These are phyloP conservation scores for Orbilia javanica DNA, from an alignment of 2,329 filamentous ascomycete species.

Conservation along the genomic window DNA sequence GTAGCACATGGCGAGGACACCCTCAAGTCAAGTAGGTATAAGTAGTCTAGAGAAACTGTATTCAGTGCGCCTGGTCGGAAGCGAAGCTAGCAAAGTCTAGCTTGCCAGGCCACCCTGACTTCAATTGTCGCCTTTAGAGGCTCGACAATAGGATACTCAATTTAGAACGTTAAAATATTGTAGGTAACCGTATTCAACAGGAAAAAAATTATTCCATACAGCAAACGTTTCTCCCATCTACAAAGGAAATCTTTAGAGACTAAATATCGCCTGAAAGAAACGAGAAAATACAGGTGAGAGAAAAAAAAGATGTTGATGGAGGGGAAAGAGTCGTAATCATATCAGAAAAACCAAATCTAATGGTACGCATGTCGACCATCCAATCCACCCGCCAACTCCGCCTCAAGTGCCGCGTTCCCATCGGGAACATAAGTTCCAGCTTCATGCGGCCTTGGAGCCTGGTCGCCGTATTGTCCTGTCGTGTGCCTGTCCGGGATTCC, in stretches of 20 bases:
- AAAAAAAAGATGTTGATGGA: background rate
- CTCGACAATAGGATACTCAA: background rate
- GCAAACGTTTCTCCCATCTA: conserved; percentile 7
- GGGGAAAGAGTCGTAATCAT: background rate
- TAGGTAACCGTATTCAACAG: background rate
- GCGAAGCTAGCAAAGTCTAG: background rate
- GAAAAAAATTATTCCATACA: background rate
- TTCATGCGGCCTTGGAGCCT: conserved; percentile 63
- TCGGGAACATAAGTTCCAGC: conserved; percentile 62
- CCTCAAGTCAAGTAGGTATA: background rate
- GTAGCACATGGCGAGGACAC: background rate
- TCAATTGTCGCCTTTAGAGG: background rate
- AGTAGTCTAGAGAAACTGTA: background rate
- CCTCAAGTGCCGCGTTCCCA: conserved; percentile 68
- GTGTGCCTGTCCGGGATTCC: conserved; percentile 73
- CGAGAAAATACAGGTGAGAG: background rate
- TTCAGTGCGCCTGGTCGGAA: background rate
- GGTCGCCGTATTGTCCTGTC: conserved; percentile 68
- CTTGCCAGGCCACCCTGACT: background rate
- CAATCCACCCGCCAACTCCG: conserved; percentile 73
- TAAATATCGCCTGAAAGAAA: background rate
- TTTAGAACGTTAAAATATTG: background rate
- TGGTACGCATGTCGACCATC: conserved; percentile 66
- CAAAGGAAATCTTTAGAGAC: conserved; percentile 1
- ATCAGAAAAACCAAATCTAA: conserved; percentile 27